Conservation (phyloP, 192 early-diverging fungal species). For the Gonapodya prolifera region DNA sequence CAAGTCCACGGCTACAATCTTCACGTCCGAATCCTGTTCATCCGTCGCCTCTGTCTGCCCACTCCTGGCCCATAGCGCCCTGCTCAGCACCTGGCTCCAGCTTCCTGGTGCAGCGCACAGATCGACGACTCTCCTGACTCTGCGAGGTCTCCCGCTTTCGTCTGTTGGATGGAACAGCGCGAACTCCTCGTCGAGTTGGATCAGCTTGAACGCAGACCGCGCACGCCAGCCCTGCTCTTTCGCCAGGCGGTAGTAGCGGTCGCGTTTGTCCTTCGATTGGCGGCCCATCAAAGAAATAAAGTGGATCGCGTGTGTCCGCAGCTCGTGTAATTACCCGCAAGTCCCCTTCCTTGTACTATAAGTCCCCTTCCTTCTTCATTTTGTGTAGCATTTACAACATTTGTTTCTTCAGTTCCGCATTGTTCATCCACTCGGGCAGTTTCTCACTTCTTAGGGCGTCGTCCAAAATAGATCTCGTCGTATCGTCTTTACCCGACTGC, state of each 20-base stretch:
- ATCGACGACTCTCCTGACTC: slow-evolving; percentile 83
- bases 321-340: too few species aligned
- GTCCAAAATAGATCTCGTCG: too few species aligned
- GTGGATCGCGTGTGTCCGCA: too few species aligned
- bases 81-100: slow-evolving; percentile 87
- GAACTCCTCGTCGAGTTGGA: slow-evolving; percentile 94
- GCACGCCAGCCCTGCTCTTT: slow-evolving; percentile 98
- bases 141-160: slow-evolving; percentile 16
- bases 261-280: slow-evolving; percentile 85
- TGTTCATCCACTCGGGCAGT: too few species aligned
- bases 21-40: too few species aligned
- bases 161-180: slow-evolving; percentile 52
- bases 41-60: slow-evolving; percentile 35
- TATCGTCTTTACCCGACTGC: too few species aligned
- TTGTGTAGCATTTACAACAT: too few species aligned
- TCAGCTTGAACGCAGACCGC: slow-evolving; percentile 90
- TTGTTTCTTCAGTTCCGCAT: too few species aligned
- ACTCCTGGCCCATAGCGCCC: slow-evolving; percentile 40
- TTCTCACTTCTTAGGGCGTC: too few species aligned
- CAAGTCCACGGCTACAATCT: slow-evolving; percentile 90
- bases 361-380: too few species aligned
- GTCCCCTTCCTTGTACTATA: too few species aligned
- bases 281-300: too few species aligned
- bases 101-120: slow-evolving; percentile 94
- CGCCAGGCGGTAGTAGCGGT: slow-evolving; percentile 91